Percentiles rank a stretch among this genome's conserved stretches.
Evolutionary conservation across 2,329 filamentous ascomycete species (phyloP).

Genomic region (Aureobasidium sp.): DNA sequence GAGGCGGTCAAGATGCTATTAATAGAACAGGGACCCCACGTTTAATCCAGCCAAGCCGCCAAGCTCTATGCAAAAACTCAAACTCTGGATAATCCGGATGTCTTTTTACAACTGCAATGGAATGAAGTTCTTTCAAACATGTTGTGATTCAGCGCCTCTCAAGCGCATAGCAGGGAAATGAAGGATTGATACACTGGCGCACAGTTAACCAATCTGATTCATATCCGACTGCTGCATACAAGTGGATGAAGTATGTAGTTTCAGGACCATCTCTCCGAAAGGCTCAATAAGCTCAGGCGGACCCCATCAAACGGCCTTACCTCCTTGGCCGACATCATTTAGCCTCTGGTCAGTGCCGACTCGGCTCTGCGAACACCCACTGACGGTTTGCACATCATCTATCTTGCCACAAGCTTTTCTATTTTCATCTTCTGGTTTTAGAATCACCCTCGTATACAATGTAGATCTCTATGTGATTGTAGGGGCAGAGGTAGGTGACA

Average conservation of each 20-base stretch:
- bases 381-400: slow-evolving; percentile 1
- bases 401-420: neutral
- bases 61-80: neutral
- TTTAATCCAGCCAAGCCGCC: neutral
- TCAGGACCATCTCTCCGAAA: neutral
- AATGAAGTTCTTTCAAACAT: neutral
- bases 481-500: neutral
- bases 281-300: slow-evolving; percentile 7
- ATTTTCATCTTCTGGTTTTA: neutral
- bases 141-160: too few species aligned
- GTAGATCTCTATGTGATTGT: slow-evolving; percentile 3
- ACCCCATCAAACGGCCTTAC: neutral
- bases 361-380: neutral
- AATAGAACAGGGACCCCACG: neutral
- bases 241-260: neutral
- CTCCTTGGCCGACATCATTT: slow-evolving; percentile 7
- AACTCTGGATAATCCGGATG: neutral
- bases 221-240: neutral
- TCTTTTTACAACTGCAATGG: too few species aligned
- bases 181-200: neutral
- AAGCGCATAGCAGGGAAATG: neutral
- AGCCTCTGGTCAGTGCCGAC: neutral
- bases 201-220: too few species aligned
- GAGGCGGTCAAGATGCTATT: neutral
- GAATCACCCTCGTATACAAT: slow-evolving; percentile 6